Base-by-base conservation (phyloP, 306 rosid species). In the Glycine soja region DNA sequence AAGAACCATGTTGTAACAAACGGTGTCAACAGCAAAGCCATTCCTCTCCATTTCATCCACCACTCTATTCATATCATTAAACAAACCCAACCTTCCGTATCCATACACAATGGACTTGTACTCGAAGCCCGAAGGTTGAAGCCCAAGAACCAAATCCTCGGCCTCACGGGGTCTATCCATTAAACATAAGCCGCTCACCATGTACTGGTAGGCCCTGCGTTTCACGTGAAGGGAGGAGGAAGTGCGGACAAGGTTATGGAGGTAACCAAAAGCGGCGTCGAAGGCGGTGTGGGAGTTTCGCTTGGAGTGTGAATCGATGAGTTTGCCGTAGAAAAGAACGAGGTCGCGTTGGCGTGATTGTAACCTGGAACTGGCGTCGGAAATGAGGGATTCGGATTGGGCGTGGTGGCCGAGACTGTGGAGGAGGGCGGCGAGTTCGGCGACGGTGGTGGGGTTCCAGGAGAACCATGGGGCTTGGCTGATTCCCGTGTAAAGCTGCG, bases 1-100 rank as follows among this genome's bases (percentile, higher is more conserved):
- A 79, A 95, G 91, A 78, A 92, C 86, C 97, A 95, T 92, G 15
- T 91, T 92, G 11, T 88, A 90, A 74, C 90, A 90, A 16, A 92
- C 77, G 0, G 92, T 91, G 34, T 92, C 97, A 16, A 87, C 68
- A 7, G 9, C 86, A 63, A 91, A 59, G 38, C 90, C 92, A 16
- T 85, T 87, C 11, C 14, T 86, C 86, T 89, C 90, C 93, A 91
- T 92, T 79, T 79, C 83, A 18, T 76, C 66, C 78, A 91, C 78
- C 72, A 86, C 83, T 65, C 90, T 92, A 3, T 70, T 79, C 97
- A 92, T 73, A 34, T 94, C 95, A 61, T 81, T 56, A 53, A 91
- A 91, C 86, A 89, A 64, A 11, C 97, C 97, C 64, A 91, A 67
- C 12, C 92, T 88, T 61, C 98, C 97, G 73, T 91, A 91, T 6